Evolutionary conservation across 306 rosid species (phyloP), one percentile per base, ranked within the genome.

Genomic region (Pachyrhizus erosus): DNA sequence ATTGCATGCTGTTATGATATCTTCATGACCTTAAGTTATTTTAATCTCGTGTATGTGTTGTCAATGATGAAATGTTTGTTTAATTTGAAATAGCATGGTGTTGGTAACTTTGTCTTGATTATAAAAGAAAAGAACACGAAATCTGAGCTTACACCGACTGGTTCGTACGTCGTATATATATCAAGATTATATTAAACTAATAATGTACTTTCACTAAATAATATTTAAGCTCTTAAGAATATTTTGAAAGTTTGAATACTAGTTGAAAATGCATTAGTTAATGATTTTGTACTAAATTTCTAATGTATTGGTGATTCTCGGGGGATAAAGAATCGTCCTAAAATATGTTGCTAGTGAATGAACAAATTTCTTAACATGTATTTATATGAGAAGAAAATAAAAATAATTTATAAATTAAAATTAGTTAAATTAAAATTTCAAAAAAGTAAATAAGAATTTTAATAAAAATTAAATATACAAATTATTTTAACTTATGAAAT

Each of bases 11-110:
- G 58, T 39, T 80, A 11, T 62, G 0, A 69, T 69, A 23, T 11
- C 66, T 73, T 12, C 42, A 21, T 46, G 37, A 57, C 62, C 29
- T 33, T 43, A 18, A 6, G 4, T 26, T 29, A 2, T 75, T 78
- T 65, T n/a, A 31, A 48, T 66, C 1, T 31, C 7, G 15, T 54
- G 2, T 55, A 5, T 65, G 7, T 74, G 15, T 61, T 79, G 14
- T 62, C 26, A 24, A 54, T 55, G 77, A 45, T 77, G 81, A 34
- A 77, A 61, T 65, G 46, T 80, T 75, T 84, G 46, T 70, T 11
- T 39, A 62, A 27, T 68, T 54, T 80, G 12, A 58, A 80, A 66
- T 42, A 24, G 20, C 17, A 55, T 58, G 70, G 33, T 18, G 7
- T n/a, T 51, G 61, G 4, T 18, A 54, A 9, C 52, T 23, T 37